phyloP scores from a whole-genome alignment of 352 stramenopile species.

The Phytophthora parvispora region DNA sequence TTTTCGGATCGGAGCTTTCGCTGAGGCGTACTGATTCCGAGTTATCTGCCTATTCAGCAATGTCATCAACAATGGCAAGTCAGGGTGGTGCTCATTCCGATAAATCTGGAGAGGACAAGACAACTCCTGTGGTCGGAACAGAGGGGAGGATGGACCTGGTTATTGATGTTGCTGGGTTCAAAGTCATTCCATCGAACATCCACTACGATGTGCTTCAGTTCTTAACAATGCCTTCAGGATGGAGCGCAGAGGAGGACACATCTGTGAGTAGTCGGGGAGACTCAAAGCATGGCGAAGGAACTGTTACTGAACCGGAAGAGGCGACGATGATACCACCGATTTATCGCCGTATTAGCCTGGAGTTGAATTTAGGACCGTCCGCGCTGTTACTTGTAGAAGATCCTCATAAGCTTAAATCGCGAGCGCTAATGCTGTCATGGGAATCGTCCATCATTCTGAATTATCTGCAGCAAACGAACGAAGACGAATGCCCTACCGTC shows the following conservation, averaged over 20 bases:
- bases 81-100: constrained; percentile 14
- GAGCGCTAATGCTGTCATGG: constrained; percentile 87
- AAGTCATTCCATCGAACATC: constrained; percentile 86
- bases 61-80: constrained; percentile 37
- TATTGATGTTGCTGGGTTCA: constrained; percentile 80
- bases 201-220: constrained; percentile 84
- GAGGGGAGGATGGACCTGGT: constrained; percentile 73
- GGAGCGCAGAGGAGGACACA: constrained; percentile 29
- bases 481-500: constrained; percentile 33
- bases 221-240: constrained; percentile 46
- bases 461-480: constrained; percentile 61
- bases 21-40: constrained; percentile 45
- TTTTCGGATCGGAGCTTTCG: constrained; percentile 49
- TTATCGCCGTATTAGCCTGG: constrained; percentile 61
- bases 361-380: constrained; percentile 74
- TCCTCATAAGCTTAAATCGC: constrained; percentile 70
- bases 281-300: constrained; percentile 1
- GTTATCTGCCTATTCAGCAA: constrained; percentile 35
- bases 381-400: constrained; percentile 84
- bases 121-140: constrained; percentile 15
- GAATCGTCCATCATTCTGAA: constrained; percentile 72
- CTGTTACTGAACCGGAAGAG: constrained; percentile 12
- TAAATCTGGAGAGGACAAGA: constrained; percentile 25
- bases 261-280: constrained; percentile 32
- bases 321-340: constrained; percentile 12